A percentile compares a stretch with the other conserved stretches of the same genome.
phyloP scores from a whole-genome alignment of 2,329 filamentous ascomycete genomes.

The Claviceps purpurea region DNA sequence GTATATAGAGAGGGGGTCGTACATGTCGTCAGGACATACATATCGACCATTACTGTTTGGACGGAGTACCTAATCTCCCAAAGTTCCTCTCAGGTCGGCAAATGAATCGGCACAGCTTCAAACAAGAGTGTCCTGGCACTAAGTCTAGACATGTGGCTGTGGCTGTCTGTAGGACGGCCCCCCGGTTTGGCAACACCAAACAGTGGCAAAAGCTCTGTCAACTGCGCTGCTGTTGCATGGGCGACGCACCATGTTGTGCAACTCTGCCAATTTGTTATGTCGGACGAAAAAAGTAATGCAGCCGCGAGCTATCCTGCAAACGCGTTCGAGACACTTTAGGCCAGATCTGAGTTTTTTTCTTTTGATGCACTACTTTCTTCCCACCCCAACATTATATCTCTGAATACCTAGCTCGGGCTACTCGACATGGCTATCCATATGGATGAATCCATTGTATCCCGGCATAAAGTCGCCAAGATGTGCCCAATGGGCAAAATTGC shows the following conservation, averaged over 20 bases:
- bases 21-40: no score
- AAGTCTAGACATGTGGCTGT: no score
- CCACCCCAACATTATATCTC: not conserved
- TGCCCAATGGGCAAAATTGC: constrained; percentile 3
- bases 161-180: no score
- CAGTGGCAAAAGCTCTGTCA: not conserved
- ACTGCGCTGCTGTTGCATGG: not conserved
- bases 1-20: no score
- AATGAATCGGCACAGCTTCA: no score
- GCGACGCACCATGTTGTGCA: constrained; percentile 1
- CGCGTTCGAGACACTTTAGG: not conserved
- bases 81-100: no score
- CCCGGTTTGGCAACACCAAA: not conserved
- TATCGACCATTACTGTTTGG: no score
- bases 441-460: not conserved
- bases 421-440: not conserved
- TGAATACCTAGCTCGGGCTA: no score
- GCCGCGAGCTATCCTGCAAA: not conserved
- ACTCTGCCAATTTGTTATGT: constrained; percentile 3
- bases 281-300: constrained; percentile 2
- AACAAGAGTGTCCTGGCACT: no score
- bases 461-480: not conserved
- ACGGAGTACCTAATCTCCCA: no score
- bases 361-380: not conserved
- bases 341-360: not conserved